Percentiles rank a stretch among this genome's conserved stretches.
Conservation (phyloP, 768 basidiomycete species). For the Leccinellum rugosiceps region DNA sequence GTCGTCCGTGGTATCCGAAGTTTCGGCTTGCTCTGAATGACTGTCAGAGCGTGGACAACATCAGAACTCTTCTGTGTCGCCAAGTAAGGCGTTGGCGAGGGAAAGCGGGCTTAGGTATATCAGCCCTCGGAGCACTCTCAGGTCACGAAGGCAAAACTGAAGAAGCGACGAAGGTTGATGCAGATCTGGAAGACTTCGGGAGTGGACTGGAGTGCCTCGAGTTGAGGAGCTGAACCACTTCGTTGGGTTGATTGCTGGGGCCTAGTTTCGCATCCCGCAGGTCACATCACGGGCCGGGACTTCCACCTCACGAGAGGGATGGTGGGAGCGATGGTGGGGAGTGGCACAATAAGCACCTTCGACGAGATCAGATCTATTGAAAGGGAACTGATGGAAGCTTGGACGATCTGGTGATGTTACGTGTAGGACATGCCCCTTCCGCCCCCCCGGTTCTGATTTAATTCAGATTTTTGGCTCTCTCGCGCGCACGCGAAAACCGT, state of each 20-base stretch:
- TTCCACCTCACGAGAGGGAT: not conserved
- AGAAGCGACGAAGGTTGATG: not conserved
- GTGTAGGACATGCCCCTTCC: not conserved
- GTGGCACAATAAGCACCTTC: not conserved
- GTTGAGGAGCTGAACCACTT: not conserved
- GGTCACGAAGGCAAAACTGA: not conserved
- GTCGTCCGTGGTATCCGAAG: slow-evolving; percentile 54
- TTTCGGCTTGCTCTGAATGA: slow-evolving; percentile 46
- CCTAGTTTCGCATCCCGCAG: not conserved
- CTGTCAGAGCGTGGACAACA: slow-evolving; percentile 44
- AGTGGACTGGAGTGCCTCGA: not conserved
- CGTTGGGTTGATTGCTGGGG: not conserved
- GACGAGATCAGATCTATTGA: not conserved
- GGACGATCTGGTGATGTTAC: not conserved
- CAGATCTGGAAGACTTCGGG: slow-evolving; percentile 4
- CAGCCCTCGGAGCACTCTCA: not conserved
- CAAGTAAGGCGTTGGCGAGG: slow-evolving; percentile 53
- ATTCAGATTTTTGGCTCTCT: not conserved
- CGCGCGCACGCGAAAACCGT: not conserved
- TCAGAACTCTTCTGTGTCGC: slow-evolving; percentile 41
- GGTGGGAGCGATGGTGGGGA: no score
- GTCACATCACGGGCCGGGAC: not conserved
- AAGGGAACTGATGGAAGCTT: not conserved
- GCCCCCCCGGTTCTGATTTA: not conserved
- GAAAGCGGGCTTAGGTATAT: slow-evolving; percentile 11